These are phyloP conservation scores for Lachancea thermotolerans DNA, from an alignment of 805 yeast genomes.

Conservation along the genomic window DNA sequence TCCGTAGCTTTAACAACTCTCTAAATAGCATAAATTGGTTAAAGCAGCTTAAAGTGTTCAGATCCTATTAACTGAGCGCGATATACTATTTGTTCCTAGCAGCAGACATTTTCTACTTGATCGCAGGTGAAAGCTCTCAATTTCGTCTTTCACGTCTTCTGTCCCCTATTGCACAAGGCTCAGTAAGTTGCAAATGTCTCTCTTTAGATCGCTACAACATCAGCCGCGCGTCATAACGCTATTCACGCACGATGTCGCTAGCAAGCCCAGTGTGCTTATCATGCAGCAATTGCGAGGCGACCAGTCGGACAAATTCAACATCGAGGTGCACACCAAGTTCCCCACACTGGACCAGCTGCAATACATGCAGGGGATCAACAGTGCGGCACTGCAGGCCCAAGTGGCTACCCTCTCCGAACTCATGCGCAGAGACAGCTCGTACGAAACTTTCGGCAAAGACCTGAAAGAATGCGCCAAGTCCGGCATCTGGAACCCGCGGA, in stretches of 20 bases:
- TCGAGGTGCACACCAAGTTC: slow-evolving; percentile 21
- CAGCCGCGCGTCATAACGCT: slow-evolving; percentile 42
- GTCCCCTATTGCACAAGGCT: no score
- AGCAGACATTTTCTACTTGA: no score
- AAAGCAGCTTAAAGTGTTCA: no score
- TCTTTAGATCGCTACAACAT: slow-evolving; percentile 41
- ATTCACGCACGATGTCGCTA: slow-evolving; percentile 29
- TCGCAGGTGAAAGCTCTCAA: no score
- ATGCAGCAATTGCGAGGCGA: slow-evolving; percentile 15
- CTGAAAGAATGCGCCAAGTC: slow-evolving; percentile 15
- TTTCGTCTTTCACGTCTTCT: no score
- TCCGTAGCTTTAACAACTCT: no score
- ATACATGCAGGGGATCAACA: slow-evolving; percentile 20
- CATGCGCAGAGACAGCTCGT: slow-evolving; percentile 11
- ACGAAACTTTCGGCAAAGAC: slow-evolving; percentile 19
- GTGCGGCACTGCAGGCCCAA: slow-evolving; percentile 12
- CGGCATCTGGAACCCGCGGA: slow-evolving; percentile 21
- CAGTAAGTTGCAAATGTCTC: slow-evolving; percentile 35
- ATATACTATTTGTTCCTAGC: no score
- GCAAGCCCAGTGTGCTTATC: slow-evolving; percentile 19
- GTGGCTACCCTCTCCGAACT: slow-evolving; percentile 16
- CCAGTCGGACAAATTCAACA: slow-evolving; percentile 12
- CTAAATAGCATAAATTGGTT: no score
- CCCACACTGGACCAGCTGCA: slow-evolving; percentile 28
- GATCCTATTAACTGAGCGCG: no score